Evolutionary conservation across 2,329 filamentous ascomycete genomes (phyloP), one percentile per base, ranked within the genome.

Genomic region (Epichloe sylvatica): DNA sequence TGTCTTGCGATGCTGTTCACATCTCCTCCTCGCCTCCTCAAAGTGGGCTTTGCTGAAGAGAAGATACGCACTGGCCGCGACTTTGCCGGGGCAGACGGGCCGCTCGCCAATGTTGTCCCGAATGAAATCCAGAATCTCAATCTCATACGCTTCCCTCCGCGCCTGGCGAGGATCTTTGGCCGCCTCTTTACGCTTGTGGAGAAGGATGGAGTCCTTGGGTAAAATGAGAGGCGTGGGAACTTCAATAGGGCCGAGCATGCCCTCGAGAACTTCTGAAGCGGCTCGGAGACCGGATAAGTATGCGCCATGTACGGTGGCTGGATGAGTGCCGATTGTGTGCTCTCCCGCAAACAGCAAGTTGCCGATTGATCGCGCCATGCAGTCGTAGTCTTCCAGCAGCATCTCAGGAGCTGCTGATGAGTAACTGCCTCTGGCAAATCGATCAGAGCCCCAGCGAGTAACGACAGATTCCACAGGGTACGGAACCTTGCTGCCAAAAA

Each of bases 341-440:
- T 98, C 92, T 45, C 92, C 92, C 15, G 91, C 92, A 66, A 98
- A 98, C 66, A 91, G 87, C 8, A 98, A 71, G 55, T 94, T 94
- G 34, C 88, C 90, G 34, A 96, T 74, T 1, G 85, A 73, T 45
- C 78, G 77, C 2, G 92, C 88, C 86, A 98, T 95, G 34, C 80
- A 72, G 63, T 97, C 87, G 66, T 98, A 98, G 63, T 98, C 92
- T 47, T 89, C 85, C 2, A 85, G 78, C 47, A 80, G 76, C 66
- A 95, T 91, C 44, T 80, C 75, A 5, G 89, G 83, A 0, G 86
- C 90, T 1, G 94, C 88, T 55, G 87, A 97, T 3, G 94, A 98
- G 67, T 98, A 98, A 63, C 86, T 96, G 34, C 92, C 92, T 54
- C 84, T 76, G n/a, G 91, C 85, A 64, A 95, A 98, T 17, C 78